Conservation (phyloP, 2,329 filamentous ascomycete genomes). For the Cordyceps tenuipes region DNA sequence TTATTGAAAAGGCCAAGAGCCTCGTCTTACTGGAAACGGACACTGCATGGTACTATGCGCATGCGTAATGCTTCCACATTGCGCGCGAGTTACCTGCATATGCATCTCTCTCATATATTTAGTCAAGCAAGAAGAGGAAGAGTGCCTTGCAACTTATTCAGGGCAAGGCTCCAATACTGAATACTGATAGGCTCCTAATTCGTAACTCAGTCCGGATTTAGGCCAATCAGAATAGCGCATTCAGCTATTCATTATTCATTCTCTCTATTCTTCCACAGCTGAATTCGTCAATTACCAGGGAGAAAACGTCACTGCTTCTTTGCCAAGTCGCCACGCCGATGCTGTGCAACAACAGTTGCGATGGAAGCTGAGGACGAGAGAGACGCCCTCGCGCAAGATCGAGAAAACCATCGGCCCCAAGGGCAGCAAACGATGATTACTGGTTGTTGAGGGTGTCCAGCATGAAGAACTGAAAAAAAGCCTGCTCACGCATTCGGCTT, state of each 20-base stretch:
- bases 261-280: too few relatives aligned
- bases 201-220: background rate
- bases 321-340: background rate
- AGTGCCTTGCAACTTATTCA: background rate
- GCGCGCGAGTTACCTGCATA: background rate
- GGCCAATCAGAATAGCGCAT: background rate
- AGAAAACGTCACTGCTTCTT: background rate
- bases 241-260: background rate
- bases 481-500: background rate
- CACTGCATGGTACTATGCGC: background rate
- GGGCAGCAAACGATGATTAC: too few relatives aligned
- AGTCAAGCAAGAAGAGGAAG: background rate
- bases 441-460: background rate
- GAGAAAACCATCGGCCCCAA: background rate
- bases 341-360: too few relatives aligned
- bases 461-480: background rate
- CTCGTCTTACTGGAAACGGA: background rate
- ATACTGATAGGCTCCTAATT: background rate
- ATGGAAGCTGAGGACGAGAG: background rate
- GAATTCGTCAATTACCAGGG: background rate
- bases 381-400: background rate
- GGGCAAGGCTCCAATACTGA: background rate
- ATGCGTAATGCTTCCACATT: constrained; percentile 4
- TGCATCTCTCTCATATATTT: background rate
- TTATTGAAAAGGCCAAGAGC: background rate